Evolutionary conservation across 2,329 filamentous ascomycete genomes (phyloP).

Genomic region (Ascochyta rabiei): DNA sequence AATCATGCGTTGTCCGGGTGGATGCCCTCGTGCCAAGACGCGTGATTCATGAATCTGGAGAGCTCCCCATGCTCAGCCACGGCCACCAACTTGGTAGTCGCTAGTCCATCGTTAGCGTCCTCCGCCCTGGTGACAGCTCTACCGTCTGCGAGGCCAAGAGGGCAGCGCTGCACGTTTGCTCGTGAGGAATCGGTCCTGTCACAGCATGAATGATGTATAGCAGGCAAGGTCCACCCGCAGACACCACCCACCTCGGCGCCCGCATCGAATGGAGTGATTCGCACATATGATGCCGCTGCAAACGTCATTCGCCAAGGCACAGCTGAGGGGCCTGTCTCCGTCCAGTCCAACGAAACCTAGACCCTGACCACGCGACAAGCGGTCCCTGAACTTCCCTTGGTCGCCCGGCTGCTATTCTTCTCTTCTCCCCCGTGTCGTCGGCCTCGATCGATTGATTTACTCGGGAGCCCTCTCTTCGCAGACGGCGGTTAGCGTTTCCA

Average conservation of each 20-base stretch:
- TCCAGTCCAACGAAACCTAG: slow-evolving; percentile 21
- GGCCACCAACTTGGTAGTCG: too few relatives aligned
- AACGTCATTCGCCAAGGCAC: slow-evolving; percentile 15
- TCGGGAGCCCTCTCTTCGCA: slow-evolving; percentile 46
- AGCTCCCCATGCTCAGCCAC: slow-evolving; percentile 32
- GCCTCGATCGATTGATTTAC: slow-evolving; percentile 37
- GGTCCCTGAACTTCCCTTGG: slow-evolving; percentile 28
- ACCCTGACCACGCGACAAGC: slow-evolving; percentile 36
- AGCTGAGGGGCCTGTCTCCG: slow-evolving; percentile 21
- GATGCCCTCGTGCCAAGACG: not conserved
- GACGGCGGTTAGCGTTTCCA: slow-evolving; percentile 43
- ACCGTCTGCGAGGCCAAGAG: not conserved
- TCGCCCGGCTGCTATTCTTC: slow-evolving; percentile 20
- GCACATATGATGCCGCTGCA: not conserved
- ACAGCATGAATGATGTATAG: too few relatives aligned
- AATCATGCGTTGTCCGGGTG: not conserved
- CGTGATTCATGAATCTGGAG: slow-evolving; percentile 4
- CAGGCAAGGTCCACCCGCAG: too few relatives aligned
- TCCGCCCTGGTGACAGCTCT: slow-evolving; percentile 10
- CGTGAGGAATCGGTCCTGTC: too few relatives aligned
- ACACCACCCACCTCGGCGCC: too few relatives aligned
- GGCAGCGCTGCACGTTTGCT: not conserved
- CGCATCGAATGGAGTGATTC: not conserved
- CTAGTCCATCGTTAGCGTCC: slow-evolving; percentile 7
- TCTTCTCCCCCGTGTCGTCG: slow-evolving; percentile 45